Evolutionary conservation across 2,329 filamentous ascomycete species (phyloP).

Genomic region (Fusarium paranaense): DNA sequence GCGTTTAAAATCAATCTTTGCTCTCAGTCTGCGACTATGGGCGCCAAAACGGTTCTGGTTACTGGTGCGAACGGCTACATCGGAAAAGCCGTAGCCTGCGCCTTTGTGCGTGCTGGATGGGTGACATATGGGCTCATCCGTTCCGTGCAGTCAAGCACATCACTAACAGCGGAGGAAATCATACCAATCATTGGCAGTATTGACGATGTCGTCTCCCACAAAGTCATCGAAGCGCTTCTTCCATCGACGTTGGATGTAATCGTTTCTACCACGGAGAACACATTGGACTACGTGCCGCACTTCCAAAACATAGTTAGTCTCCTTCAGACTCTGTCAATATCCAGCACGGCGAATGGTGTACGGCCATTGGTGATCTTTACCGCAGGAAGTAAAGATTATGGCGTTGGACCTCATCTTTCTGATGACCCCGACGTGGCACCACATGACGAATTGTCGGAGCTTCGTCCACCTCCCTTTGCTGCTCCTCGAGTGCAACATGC

Average conservation of each 20-base stretch:
- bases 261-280: neutral
- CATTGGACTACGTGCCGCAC: neutral
- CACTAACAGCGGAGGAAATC: neutral
- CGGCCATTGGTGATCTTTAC: neutral
- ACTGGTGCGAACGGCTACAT: constrained; percentile 3
- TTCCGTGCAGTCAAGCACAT: neutral
- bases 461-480: neutral
- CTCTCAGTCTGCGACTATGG: neutral
- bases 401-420: neutral
- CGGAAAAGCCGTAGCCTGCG: neutral
- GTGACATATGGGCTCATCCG: constrained; percentile 2
- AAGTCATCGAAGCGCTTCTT: neutral
- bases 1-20: neutral
- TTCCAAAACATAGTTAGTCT: neutral
- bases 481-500: neutral
- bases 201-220: neutral
- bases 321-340: neutral
- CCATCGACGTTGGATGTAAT: neutral
- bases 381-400: neutral
- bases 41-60: neutral
- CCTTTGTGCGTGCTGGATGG: constrained; percentile 2
- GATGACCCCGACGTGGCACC: neutral
- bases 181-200: neutral
- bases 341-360: neutral
- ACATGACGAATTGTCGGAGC: neutral